Percentiles rank a stretch among this genome's conserved stretches.
Evolutionary conservation across 208 protist species (phyloP).

Genomic region (Balamuthia mandrillaris): DNA sequence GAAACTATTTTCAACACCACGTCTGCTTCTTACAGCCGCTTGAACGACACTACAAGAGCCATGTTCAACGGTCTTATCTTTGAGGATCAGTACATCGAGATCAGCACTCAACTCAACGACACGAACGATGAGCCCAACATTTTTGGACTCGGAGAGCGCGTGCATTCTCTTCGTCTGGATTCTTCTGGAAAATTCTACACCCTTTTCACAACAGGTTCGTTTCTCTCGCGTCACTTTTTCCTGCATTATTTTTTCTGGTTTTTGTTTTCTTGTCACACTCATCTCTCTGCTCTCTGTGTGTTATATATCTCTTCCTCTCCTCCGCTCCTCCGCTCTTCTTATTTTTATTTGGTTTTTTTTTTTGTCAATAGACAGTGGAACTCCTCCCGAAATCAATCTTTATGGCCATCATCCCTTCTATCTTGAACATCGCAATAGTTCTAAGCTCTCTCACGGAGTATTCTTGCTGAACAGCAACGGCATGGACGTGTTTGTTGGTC

Average conservation of each 20-base stretch:
- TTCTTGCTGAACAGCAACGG: slow-evolving; percentile 79
- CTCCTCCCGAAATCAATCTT: slow-evolving; percentile 44
- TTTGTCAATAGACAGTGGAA: neutral
- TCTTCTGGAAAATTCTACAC: slow-evolving; percentile 16
- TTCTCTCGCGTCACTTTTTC: neutral
- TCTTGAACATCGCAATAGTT: slow-evolving; percentile 44
- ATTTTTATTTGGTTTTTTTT: neutral
- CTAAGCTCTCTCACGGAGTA: slow-evolving; percentile 40
- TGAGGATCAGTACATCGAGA: slow-evolving; percentile 68
- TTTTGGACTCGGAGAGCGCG: slow-evolving; percentile 69
- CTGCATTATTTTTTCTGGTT: neutral
- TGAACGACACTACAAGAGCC: neutral
- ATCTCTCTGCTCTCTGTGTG: neutral
- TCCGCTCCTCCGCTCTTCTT: neutral
- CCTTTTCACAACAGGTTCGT: neutral
- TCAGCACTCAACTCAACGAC: slow-evolving; percentile 57
- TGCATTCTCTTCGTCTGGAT: slow-evolving; percentile 24
- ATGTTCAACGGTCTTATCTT: slow-evolving; percentile 56
- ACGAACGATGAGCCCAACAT: slow-evolving; percentile 46
- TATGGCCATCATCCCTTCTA: slow-evolving; percentile 76
- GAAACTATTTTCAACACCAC: slow-evolving; percentile 61
- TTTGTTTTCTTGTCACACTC: neutral
- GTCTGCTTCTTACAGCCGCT: too few relatives aligned
- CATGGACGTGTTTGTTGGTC: neutral
- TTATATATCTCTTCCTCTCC: neutral